Evolutionary conservation across 2,329 filamentous ascomycete species (phyloP).

Genomic region (Alternaria novae-zelandiae): DNA sequence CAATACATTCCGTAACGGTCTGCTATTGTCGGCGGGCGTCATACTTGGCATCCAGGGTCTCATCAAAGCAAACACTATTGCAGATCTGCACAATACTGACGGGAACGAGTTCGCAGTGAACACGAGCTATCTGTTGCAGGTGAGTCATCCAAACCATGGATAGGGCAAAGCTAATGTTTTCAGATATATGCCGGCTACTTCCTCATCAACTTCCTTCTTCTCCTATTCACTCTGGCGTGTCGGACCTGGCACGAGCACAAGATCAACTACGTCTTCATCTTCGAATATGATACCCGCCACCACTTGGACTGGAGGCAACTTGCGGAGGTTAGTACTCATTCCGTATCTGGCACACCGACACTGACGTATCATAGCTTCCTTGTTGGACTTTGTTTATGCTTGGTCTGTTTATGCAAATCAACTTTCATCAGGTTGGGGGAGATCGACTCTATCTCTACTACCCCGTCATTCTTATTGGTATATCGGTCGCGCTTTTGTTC

Average conservation of each 20-base stretch:
- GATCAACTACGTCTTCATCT: slow-evolving; percentile 96
- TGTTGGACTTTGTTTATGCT: slow-evolving; percentile 79
- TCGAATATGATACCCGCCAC: slow-evolving; percentile 90
- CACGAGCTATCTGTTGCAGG: slow-evolving; percentile 67
- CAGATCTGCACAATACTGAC: slow-evolving; percentile 23
- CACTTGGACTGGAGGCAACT: slow-evolving; percentile 89
- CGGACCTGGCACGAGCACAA: slow-evolving; percentile 81
- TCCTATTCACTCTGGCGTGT: slow-evolving; percentile 86
- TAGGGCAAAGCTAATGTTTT: slow-evolving; percentile 35
- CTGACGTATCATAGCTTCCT: slow-evolving; percentile 65
- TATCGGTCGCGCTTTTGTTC: slow-evolving; percentile 74
- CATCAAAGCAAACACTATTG: slow-evolving; percentile 46
- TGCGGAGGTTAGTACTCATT: slow-evolving; percentile 62
- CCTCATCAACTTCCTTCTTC: slow-evolving; percentile 77
- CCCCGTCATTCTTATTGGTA: slow-evolving; percentile 76
- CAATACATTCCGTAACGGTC: slow-evolving; percentile 65
- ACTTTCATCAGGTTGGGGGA: slow-evolving; percentile 74
- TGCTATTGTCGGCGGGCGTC: slow-evolving; percentile 50
- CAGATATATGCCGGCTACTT: slow-evolving; percentile 94
- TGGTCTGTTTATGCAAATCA: slow-evolving; percentile 85
- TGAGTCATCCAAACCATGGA: slow-evolving; percentile 62
- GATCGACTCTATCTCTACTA: slow-evolving; percentile 81
- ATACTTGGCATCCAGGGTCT: slow-evolving; percentile 55
- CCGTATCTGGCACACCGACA: background rate
- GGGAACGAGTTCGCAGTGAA: slow-evolving; percentile 27